Evolutionary conservation across 1,139 yeast species (phyloP).

Genomic region (Lodderomyces pseudojiufengensis): DNA sequence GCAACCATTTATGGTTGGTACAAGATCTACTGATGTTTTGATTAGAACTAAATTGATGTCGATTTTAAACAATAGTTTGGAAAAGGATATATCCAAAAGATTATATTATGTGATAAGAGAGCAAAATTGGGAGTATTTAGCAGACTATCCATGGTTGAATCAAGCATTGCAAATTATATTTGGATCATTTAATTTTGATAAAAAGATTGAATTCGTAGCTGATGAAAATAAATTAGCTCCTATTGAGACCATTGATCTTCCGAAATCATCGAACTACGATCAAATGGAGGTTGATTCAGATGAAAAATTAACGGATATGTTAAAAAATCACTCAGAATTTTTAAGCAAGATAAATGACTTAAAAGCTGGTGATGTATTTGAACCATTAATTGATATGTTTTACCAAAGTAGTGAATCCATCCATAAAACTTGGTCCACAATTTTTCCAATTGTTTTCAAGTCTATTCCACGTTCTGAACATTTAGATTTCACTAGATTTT

Average conservation of each 20-base stretch:
- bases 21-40: conserved; percentile 72
- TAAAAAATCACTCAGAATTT: conserved; percentile 51
- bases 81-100: conserved; percentile 73
- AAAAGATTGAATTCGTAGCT: conserved; percentile 40
- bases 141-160: conserved; percentile 92
- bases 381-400: conserved; percentile 76
- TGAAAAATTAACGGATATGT: conserved; percentile 29
- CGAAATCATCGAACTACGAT: conserved; percentile 10
- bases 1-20: conserved; percentile 93
- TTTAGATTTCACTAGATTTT: conserved; percentile 74
- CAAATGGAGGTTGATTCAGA: conserved; percentile 29
- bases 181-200: conserved; percentile 64
- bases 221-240: conserved; percentile 57
- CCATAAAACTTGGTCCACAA: conserved; percentile 77
- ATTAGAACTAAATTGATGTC: conserved; percentile 78
- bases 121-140: conserved; percentile 94
- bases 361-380: conserved; percentile 57
- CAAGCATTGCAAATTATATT: conserved; percentile 87
- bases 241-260: conserved; percentile 44
- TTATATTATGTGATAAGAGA: conserved; percentile 82
- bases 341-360: conserved; percentile 42
- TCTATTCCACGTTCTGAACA: conserved; percentile 76
- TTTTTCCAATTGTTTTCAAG: conserved; percentile 77
- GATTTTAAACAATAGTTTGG: conserved; percentile 76
- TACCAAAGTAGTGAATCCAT: conserved; percentile 79